phyloP scores from a whole-genome alignment of 805 yeast species.

The Candida peoriensis region DNA sequence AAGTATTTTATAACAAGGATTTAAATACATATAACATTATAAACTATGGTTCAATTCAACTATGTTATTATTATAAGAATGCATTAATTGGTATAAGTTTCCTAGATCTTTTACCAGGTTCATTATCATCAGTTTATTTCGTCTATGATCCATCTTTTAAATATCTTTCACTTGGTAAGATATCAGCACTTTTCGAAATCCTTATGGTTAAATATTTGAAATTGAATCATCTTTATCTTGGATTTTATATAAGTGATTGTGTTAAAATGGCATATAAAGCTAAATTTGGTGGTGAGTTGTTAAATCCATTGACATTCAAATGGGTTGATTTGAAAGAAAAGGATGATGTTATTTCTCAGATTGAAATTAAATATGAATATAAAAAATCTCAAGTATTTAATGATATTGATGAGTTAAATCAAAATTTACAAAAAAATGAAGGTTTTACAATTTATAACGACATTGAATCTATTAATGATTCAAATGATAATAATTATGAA shows the following conservation, averaged over 20 bases:
- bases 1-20: neutral
- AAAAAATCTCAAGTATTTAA: neutral
- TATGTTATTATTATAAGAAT: constrained; percentile 63
- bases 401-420: neutral
- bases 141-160: constrained; percentile 83
- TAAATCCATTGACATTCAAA: constrained; percentile 40
- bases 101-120: constrained; percentile 68
- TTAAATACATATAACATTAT: constrained; percentile 10
- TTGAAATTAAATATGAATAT: constrained; percentile 6
- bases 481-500: constrained; percentile 3
- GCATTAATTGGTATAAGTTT: constrained; percentile 71
- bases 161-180: constrained; percentile 48
- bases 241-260: constrained; percentile 77
- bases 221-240: constrained; percentile 60
- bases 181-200: constrained; percentile 71
- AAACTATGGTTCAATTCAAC: constrained; percentile 65
- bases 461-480: neutral
- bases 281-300: constrained; percentile 69
- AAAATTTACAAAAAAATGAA: neutral
- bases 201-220: constrained; percentile 43
- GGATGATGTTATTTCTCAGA: neutral
- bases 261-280: constrained; percentile 78
- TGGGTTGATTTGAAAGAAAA: constrained; percentile 2
- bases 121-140: constrained; percentile 80
- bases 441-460: neutral